Evolutionary conservation across 495 filamentous ascomycete genomes (phyloP).

Genomic region (Aspergillus funiculosus): DNA sequence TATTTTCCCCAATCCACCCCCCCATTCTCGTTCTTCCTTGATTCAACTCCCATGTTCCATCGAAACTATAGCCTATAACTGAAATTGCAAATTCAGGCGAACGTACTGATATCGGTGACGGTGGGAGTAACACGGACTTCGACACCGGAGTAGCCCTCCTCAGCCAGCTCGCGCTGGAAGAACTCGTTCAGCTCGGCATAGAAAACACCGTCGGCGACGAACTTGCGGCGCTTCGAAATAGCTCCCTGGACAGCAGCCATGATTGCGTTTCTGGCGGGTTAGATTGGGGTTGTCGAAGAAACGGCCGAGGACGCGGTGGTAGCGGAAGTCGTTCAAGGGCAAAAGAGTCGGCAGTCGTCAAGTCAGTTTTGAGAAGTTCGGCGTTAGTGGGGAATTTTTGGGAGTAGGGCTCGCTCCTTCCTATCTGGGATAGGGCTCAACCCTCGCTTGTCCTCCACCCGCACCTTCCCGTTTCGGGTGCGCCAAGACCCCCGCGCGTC

Average conservation of each 20-base stretch:
- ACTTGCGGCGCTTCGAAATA: conserved; percentile 98
- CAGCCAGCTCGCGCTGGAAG: conserved; percentile 99
- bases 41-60: conserved; percentile 9
- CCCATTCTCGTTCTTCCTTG: not conserved
- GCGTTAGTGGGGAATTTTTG: conserved; percentile 44
- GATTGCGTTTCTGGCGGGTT: conserved; percentile 41
- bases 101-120: conserved; percentile 94
- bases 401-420: conserved; percentile 36
- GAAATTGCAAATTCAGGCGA: conserved; percentile 22
- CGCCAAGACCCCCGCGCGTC: conserved; percentile 1
- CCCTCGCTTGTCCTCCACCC: conserved; percentile 36
- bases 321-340: too few species aligned
- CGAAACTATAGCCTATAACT: not conserved
- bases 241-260: conserved; percentile 66
- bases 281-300: conserved; percentile 37
- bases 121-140: conserved; percentile 99
- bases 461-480: conserved; percentile 21
- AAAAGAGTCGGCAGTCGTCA: conserved; percentile 25
- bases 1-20: conserved; percentile 1
- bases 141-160: conserved; percentile 99
- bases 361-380: conserved; percentile 32
- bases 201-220: conserved; percentile 99
- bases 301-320: conserved; percentile 27
- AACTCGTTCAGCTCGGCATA: conserved; percentile 99
- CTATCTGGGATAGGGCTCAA: conserved; percentile 38